Conservation (phyloP, 2,329 filamentous ascomycete genomes). For the Gremmenia infestans region DNA sequence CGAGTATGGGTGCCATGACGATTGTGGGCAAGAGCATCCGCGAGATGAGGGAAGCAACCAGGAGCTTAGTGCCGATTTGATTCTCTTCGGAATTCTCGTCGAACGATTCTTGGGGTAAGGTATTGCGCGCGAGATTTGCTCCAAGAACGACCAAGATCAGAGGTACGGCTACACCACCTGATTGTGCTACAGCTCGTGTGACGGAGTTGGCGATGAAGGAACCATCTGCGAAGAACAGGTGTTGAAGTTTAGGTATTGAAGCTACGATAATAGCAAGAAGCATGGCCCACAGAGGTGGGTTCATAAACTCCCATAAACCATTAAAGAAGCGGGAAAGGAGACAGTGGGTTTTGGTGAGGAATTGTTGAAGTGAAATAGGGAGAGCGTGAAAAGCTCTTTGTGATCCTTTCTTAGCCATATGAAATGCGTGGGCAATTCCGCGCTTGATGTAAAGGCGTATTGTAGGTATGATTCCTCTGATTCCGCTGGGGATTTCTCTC, state of each 20-base stretch:
- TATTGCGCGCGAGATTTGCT: conserved; percentile 90
- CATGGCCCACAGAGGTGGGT: conserved; percentile 97
- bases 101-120: conserved; percentile 59
- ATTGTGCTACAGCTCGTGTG: conserved; percentile 79
- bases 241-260: conserved; percentile 76
- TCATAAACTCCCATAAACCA: conserved; percentile 92
- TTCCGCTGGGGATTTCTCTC: conserved; percentile 34
- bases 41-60: conserved; percentile 78
- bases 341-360: conserved; percentile 38
- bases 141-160: conserved; percentile 93
- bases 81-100: conserved; percentile 66
- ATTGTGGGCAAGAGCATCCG: conserved; percentile 90
- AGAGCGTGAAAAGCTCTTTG: conserved; percentile 41
- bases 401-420: conserved; percentile 13
- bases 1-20: conserved; percentile 87
- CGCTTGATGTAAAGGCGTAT: conserved; percentile 32
- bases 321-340: conserved; percentile 47
- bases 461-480: conserved; percentile 39
- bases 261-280: conserved; percentile 84
- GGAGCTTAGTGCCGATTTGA: conserved; percentile 64
- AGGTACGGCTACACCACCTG: conserved; percentile 86
- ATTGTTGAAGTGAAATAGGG: conserved; percentile 47
- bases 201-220: conserved; percentile 92
- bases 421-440: conserved; percentile 7
- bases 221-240: conserved; percentile 80